phyloP scores from a whole-genome alignment of 192 early-diverging fungal genomes.

The Chytriomyces sp. region DNA sequence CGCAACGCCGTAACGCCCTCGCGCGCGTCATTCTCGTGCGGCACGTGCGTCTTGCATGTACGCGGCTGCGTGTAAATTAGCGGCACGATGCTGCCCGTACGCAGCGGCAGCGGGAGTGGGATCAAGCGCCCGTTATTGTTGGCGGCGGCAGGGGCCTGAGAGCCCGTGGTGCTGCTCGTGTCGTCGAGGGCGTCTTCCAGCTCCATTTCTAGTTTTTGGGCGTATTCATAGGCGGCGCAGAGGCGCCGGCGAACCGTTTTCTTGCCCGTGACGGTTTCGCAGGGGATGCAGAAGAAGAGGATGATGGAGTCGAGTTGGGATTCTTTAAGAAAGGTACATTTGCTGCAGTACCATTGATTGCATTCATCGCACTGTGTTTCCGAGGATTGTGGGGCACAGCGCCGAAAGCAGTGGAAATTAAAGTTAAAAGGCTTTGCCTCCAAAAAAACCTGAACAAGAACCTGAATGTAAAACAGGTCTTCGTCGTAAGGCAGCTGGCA shows the following conservation, averaged over 20 bases:
- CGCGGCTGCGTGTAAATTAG: conserved; percentile 11
- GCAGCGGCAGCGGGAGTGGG: no score
- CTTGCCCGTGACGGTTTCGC: conserved; percentile 20
- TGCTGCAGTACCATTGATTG: conserved; percentile 26
- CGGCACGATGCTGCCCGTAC: no score
- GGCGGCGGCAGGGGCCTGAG: not conserved
- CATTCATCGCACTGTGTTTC: conserved; percentile 31
- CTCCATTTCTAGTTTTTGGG: conserved; percentile 18
- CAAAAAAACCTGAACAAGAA: not conserved
- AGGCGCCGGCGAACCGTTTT: conserved; percentile 15
- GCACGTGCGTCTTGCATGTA: conserved; percentile 13
- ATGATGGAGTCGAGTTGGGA: conserved; percentile 28
- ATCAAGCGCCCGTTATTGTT: not conserved
- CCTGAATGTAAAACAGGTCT: conserved; percentile 26
- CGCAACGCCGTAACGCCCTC: no score
- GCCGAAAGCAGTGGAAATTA: not conserved
- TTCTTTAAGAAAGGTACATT: conserved; percentile 24
- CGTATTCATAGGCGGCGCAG: conserved; percentile 23
- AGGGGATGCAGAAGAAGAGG: conserved; percentile 21
- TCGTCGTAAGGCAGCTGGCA: conserved; percentile 17
- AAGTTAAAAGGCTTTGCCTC: not conserved
- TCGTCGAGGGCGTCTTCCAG: conserved; percentile 9
- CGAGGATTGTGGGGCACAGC: no score
- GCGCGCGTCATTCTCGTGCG: conserved; percentile 9
- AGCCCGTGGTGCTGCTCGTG: not conserved